phyloP scores from a whole-genome alignment of 176 grass and related monocot species.

The Aegilops longissima region DNA sequence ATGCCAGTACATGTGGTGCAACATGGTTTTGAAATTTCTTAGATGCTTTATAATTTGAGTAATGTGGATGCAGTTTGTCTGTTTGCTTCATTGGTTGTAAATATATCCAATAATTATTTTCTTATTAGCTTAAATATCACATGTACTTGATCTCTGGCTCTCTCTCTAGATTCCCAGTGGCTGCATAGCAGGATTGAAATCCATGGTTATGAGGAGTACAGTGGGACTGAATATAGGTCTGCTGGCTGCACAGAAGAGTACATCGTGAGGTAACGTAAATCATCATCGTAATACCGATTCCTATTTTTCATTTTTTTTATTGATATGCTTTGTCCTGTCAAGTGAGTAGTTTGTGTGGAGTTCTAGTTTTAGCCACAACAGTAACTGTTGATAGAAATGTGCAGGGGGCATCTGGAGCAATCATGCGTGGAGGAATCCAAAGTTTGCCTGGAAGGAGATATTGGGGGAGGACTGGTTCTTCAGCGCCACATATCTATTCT shows the following conservation, averaged over 20 bases:
- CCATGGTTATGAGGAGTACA: constrained; percentile 92
- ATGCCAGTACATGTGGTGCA: background rate
- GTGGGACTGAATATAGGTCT: constrained; percentile 81
- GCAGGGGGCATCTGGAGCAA: constrained; percentile 65
- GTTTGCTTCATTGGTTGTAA: background rate
- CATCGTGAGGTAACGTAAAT: constrained; percentile 54
- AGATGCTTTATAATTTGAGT: background rate
- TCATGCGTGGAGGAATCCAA: constrained; percentile 63
- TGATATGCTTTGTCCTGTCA: background rate
- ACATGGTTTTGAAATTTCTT: background rate
- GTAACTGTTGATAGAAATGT: constrained; percentile 29
- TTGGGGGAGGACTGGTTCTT: constrained; percentile 79
- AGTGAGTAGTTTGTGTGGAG: background rate
- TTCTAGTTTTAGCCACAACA: constrained; percentile 6
- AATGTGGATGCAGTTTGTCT: background rate
- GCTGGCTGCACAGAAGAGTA: constrained; percentile 96
- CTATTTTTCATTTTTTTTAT: background rate
- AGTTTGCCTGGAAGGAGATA: constrained; percentile 84
- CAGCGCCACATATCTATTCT: constrained; percentile 71
- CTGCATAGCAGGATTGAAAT: constrained; percentile 87
- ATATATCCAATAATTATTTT: background rate
- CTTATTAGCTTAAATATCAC: background rate
- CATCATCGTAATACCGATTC: background rate
- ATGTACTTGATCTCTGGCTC: constrained; percentile 8
- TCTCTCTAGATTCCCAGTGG: constrained; percentile 75